A percentile compares a stretch with the other conserved stretches of the same genome.
Evolutionary conservation across 371 early-diverging fungal species (phyloP).

Genomic region (Mortierella sp.): DNA sequence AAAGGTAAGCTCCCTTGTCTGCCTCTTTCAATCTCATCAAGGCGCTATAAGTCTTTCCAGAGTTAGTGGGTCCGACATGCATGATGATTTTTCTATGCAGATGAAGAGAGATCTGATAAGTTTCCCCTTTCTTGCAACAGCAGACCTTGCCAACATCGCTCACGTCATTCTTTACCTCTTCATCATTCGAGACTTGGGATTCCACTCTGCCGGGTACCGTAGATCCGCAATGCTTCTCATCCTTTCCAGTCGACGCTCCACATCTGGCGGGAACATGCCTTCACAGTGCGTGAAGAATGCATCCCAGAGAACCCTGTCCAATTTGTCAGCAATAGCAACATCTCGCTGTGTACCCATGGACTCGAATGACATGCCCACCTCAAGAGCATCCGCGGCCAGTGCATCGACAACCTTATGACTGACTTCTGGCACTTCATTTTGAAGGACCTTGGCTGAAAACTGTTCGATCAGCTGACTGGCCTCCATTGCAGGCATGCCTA

Average conservation of each 20-base stretch:
- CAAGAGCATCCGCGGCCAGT: constrained; percentile 31
- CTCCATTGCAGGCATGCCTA: constrained; percentile 25
- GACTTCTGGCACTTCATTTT: constrained; percentile 26
- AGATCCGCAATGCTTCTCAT: constrained; percentile 78
- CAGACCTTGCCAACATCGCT: background rate
- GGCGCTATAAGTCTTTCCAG: constrained; percentile 95
- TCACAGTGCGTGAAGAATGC: constrained; percentile 37
- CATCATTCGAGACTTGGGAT: constrained; percentile 76
- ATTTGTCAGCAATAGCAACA: constrained; percentile 23
- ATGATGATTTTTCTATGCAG: constrained; percentile 76
- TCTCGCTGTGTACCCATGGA: constrained; percentile 46
- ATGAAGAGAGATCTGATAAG: background rate
- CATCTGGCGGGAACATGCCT: constrained; percentile 27
- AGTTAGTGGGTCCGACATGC: constrained; percentile 98
- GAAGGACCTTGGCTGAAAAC: constrained; percentile 14
- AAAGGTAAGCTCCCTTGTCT: constrained; percentile 85
- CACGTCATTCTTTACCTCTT: constrained; percentile 59
- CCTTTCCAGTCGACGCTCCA: constrained; percentile 17
- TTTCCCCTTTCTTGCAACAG: background rate
- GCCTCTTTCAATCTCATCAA: constrained; percentile 75
- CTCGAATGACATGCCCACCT: constrained; percentile 50
- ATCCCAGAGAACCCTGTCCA: constrained; percentile 42
- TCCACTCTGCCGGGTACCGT: constrained; percentile 85
- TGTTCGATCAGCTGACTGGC: constrained; percentile 17
- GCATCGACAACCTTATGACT: constrained; percentile 20